phyloP scores from a whole-genome alignment of 2,329 filamentous ascomycete species.

The Talaromyces sp. region DNA sequence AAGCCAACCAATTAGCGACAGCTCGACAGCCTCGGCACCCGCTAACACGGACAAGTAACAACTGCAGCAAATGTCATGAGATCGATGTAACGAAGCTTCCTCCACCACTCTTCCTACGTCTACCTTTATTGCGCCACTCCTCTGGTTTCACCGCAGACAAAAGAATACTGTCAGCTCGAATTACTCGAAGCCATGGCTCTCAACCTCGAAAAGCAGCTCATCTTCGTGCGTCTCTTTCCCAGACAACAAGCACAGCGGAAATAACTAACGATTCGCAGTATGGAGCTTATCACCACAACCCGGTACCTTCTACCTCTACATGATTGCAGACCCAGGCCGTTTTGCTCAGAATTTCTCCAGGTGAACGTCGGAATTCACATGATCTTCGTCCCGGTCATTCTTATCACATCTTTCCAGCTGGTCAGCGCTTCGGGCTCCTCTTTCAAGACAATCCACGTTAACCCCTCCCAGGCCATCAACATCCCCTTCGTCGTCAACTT shows the following conservation, averaged over 20 bases:
- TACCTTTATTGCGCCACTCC: neutral
- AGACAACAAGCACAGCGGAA: neutral
- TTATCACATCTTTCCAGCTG: constrained; percentile 54
- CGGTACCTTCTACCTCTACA: constrained; percentile 38
- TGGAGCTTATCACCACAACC: constrained; percentile 60
- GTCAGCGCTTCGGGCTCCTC: constrained; percentile 35
- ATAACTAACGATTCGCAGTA: constrained; percentile 42
- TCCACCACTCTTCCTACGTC: neutral
- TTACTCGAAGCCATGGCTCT: constrained; percentile 34
- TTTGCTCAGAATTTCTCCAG: constrained; percentile 29
- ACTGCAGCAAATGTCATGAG: neutral
- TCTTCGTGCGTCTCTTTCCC: constrained; percentile 50
- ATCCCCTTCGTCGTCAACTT: constrained; percentile 47
- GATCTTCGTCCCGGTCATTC: constrained; percentile 56
- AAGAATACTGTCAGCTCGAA: neutral
- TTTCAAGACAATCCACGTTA: neutral
- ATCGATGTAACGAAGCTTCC: neutral
- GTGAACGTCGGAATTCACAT: constrained; percentile 61
- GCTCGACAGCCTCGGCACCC: neutral
- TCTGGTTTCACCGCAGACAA: neutral
- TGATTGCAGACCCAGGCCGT: neutral
- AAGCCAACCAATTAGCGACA: neutral
- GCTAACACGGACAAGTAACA: neutral
- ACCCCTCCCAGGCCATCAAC: constrained; percentile 48
- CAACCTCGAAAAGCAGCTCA: constrained; percentile 61